These are phyloP conservation scores for Aspergillus tanneri DNA, from an alignment of 2,329 filamentous ascomycete genomes.

Conservation along the genomic window DNA sequence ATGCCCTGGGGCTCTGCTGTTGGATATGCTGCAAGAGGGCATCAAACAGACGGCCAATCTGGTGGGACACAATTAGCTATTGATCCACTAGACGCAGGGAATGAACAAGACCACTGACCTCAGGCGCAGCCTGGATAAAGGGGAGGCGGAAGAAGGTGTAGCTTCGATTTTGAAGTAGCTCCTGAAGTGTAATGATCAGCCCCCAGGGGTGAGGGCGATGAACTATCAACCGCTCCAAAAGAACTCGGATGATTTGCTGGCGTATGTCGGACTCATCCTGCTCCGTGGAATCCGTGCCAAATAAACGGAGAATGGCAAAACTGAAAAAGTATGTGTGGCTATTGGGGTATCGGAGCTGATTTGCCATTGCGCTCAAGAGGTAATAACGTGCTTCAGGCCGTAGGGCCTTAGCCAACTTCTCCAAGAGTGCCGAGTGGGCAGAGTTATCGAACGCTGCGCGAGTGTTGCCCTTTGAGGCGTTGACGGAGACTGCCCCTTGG, in stretches of 20 bases:
- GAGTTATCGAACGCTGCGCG: slow-evolving; percentile 64
- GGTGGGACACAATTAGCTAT: slow-evolving; percentile 7
- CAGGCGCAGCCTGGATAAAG: slow-evolving; percentile 85
- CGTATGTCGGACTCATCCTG: slow-evolving; percentile 79
- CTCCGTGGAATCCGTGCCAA: slow-evolving; percentile 67
- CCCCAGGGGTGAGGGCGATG: slow-evolving; percentile 97
- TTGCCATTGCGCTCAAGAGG: slow-evolving; percentile 78
- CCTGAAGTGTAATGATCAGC: slow-evolving; percentile 79
- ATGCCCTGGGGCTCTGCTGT: slow-evolving; percentile 48
- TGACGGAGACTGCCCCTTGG: slow-evolving; percentile 64
- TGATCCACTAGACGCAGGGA: not conserved
- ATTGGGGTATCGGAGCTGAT: slow-evolving; percentile 89
- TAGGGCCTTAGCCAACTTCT: slow-evolving; percentile 72
- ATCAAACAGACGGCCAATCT: slow-evolving; percentile 49
- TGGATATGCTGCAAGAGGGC: slow-evolving; percentile 48
- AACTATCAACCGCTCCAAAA: slow-evolving; percentile 83
- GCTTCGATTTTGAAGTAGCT: slow-evolving; percentile 86
- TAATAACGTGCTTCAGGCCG: slow-evolving; percentile 79
- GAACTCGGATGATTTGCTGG: slow-evolving; percentile 83
- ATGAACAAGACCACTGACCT: slow-evolving; percentile 57
- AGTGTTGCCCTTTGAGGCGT: slow-evolving; percentile 56
- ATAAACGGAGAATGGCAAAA: slow-evolving; percentile 78
- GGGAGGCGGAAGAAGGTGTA: slow-evolving; percentile 91
- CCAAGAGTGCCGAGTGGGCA: slow-evolving; percentile 69
- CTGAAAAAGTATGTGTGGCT: slow-evolving; percentile 91